These are phyloP conservation scores for Fusarium nodosum DNA, from an alignment of 2,329 filamentous ascomycete species.

Conservation along the genomic window DNA sequence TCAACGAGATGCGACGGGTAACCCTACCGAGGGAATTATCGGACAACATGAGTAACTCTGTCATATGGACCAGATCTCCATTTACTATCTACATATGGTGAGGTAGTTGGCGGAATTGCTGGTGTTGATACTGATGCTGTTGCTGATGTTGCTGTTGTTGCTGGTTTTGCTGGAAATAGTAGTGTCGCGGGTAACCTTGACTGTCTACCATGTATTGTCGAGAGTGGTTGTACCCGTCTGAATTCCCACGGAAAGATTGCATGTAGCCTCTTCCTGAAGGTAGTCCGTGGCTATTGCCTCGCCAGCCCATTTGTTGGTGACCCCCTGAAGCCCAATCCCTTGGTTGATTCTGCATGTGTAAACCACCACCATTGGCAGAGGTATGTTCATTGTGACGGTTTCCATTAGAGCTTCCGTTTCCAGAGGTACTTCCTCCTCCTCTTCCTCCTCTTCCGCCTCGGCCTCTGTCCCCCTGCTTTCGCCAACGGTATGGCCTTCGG, in stretches of 20 bases:
- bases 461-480: constrained; percentile 21
- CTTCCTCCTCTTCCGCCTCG: constrained; percentile 40
- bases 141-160: background rate
- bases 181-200: background rate
- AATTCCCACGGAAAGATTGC: background rate
- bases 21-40: constrained; percentile 54
- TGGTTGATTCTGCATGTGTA: background rate
- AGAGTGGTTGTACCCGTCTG: background rate
- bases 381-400: constrained; percentile 3
- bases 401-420: constrained; percentile 4
- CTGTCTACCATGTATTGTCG: background rate
- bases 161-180: background rate
- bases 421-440: background rate
- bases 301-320: background rate
- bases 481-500: constrained; percentile 43
- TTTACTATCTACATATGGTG: constrained; percentile 17
- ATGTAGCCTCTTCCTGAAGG: background rate
- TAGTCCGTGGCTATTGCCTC: background rate
- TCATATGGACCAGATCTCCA: too few species aligned
- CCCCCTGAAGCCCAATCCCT: background rate
- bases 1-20: constrained; percentile 77
- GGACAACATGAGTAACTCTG: too few species aligned
- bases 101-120: constrained; percentile 23
- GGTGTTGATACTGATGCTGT: background rate
- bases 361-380: background rate